Conservation (phyloP, 2,329 filamentous ascomycete genomes). For the Incumbomyces delicatus region DNA sequence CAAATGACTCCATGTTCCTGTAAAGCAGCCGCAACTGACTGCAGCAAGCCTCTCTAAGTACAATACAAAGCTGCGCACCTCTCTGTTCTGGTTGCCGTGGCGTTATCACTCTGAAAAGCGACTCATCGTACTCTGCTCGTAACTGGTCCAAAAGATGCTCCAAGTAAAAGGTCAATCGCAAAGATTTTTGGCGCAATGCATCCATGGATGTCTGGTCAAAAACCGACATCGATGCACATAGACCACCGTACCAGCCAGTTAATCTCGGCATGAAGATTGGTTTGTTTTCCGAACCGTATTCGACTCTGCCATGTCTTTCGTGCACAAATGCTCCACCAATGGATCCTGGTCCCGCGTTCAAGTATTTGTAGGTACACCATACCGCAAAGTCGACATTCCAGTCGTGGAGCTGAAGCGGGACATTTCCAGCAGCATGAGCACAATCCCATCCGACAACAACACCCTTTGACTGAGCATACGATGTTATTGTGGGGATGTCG, state of each 20-base stretch:
- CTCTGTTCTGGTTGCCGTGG: slow-evolving; percentile 57
- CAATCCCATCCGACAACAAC: slow-evolving; percentile 78
- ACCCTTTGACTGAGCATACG: slow-evolving; percentile 59
- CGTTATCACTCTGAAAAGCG: slow-evolving; percentile 56
- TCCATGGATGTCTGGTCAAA: slow-evolving; percentile 63
- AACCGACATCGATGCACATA: slow-evolving; percentile 62
- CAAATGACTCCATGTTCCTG: slow-evolving; percentile 62
- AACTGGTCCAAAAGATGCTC: slow-evolving; percentile 50
- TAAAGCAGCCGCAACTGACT: slow-evolving; percentile 52
- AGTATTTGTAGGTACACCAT: slow-evolving; percentile 96
- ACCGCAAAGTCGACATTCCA: slow-evolving; percentile 88
- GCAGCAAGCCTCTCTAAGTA: slow-evolving; percentile 62
- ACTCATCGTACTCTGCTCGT: slow-evolving; percentile 22
- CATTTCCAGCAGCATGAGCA: slow-evolving; percentile 78
- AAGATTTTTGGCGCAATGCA: slow-evolving; percentile 58
- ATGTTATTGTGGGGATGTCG: slow-evolving; percentile 70
- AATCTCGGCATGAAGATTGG: slow-evolving; percentile 53
- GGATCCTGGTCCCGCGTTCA: slow-evolving; percentile 73
- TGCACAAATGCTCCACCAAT: slow-evolving; percentile 78
- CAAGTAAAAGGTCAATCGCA: slow-evolving; percentile 66
- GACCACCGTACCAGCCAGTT: slow-evolving; percentile 76
- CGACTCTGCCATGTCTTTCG: slow-evolving; percentile 56
- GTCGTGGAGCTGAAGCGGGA: slow-evolving; percentile 69
- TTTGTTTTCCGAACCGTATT: slow-evolving; percentile 9
- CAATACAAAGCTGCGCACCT: slow-evolving; percentile 68